These are phyloP conservation scores for Colletotrichum liaoningense DNA, from an alignment of 2,329 filamentous ascomycete genomes.

Conservation along the genomic window DNA sequence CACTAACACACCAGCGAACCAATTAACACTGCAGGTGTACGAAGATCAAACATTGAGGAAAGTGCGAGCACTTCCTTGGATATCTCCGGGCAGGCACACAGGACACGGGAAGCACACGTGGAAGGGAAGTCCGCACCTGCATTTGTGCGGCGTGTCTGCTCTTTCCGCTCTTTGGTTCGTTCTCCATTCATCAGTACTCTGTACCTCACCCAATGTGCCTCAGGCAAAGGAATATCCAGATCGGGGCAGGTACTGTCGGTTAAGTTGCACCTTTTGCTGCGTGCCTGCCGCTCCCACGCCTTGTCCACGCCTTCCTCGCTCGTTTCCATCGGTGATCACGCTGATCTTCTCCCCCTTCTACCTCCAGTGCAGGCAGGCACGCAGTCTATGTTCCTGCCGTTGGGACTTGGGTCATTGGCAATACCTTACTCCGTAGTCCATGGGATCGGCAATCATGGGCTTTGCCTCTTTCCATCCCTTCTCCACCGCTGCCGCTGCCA, in stretches of 20 bases:
- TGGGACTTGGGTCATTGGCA: no score
- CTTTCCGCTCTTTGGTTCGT: neutral
- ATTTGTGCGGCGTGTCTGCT: neutral
- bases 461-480: neutral
- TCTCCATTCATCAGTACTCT: no score
- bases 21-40: neutral
- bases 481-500: neutral
- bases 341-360: neutral
- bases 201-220: no score
- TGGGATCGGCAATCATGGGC: neutral
- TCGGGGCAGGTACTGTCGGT: neutral
- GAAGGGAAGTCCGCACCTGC: neutral
- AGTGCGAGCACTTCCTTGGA: neutral
- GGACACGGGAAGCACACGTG: neutral
- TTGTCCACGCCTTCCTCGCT: no score
- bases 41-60: neutral
- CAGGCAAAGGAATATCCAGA: neutral
- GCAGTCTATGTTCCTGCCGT: no score
- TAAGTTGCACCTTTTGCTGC: neutral
- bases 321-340: neutral
- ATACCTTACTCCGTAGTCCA: no score
- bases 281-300: neutral
- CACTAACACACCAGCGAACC: neutral
- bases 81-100: neutral
- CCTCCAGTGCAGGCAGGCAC: no score